Conservation (phyloP, 441 rosid genomes). For the Pelargonium cotyledonis region DNA sequence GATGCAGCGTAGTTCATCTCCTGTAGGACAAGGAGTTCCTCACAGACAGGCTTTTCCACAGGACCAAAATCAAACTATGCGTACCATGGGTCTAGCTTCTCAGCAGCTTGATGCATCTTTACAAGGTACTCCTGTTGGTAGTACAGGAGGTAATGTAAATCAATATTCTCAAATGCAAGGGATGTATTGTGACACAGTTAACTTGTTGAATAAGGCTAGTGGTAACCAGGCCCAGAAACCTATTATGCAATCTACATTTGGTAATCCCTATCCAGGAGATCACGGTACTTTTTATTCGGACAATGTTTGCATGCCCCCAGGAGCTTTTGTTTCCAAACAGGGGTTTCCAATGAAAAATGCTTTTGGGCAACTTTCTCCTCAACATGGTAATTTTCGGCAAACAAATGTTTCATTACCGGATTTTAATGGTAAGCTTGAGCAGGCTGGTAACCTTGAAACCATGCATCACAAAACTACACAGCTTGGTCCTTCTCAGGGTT, state of each 20-base stretch:
- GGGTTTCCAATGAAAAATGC: conserved; percentile 32
- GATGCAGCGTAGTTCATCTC: conserved; percentile 29
- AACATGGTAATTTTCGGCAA: conserved; percentile 28
- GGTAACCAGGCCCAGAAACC: conserved; percentile 30
- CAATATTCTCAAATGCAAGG: conserved; percentile 36
- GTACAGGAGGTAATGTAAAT: conserved; percentile 32
- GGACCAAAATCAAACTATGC: conserved; percentile 31
- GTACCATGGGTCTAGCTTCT: conserved; percentile 26
- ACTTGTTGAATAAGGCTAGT: conserved; percentile 25
- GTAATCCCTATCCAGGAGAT: conserved; percentile 25
- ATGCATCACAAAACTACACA: conserved; percentile 33
- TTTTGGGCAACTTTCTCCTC: conserved; percentile 31
- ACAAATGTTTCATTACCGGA: conserved; percentile 27
- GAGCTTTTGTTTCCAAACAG: conserved; percentile 30
- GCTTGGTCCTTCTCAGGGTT: conserved; percentile 28
- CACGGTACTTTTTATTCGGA: conserved; percentile 29
- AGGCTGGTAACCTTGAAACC: conserved; percentile 28
- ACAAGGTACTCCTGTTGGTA: conserved; percentile 34
- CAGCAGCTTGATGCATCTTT: conserved; percentile 35
- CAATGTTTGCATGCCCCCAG: conserved; percentile 30
- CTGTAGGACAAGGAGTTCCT: conserved; percentile 32
- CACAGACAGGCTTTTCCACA: conserved; percentile 24
- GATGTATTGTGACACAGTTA: conserved; percentile 29
- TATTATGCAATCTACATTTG: conserved; percentile 28
- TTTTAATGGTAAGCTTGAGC: conserved; percentile 33